Base-by-base conservation (phyloP, 2,329 filamentous ascomycete species). In the Alternaria novae-zelandiae region DNA sequence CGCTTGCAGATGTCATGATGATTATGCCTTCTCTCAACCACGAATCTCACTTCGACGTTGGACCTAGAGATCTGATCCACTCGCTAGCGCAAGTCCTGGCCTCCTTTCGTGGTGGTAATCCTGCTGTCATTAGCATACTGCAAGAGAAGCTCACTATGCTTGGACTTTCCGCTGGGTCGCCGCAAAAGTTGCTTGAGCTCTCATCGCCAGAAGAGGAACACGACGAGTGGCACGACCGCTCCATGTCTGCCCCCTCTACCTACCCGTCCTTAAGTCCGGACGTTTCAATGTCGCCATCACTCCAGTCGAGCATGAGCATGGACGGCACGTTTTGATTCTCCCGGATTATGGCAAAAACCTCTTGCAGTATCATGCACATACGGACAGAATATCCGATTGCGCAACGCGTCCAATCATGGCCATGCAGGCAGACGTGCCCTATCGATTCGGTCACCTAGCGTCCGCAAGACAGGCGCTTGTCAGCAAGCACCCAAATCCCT, bases 1-100 rank as follows among this genome's bases (percentile, higher is more conserved):
- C 76, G 2, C 70, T 79, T 12, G 76, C 76, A 5, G 76, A 79
- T 45, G 76, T 79, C 10, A 79, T 79, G 76, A 78, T 79, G 51
- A 78, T 75, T 28, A 75, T 79, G 60, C 76, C 76, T 0, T 69
- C 72, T 1, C 65, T 78, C 30, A 79, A 78, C 50, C 70, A 75
- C 58, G 71, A 76, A 46, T 69, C 75, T 2, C 65, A 70, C 15
- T 78, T 79, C 23, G 69, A 67, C 6, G 63, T 78, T 43, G 76
- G 76, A 3, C 76, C 76, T 7, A 67, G 76, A 59, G 76, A 79
- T 49, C 69, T 79, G 3, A 76, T 79, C 7, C 76, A 78, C 45
- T 75, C 74, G 6, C 69, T 79, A 9, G 72, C 76, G 1, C 68
- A 71, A 15, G 67, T 78, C 1, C 69, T 79, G 7, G 69, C 68